Evolutionary conservation across 1,139 yeast genomes (phyloP).

Genomic region (Sugiyamaella xylanicola): DNA sequence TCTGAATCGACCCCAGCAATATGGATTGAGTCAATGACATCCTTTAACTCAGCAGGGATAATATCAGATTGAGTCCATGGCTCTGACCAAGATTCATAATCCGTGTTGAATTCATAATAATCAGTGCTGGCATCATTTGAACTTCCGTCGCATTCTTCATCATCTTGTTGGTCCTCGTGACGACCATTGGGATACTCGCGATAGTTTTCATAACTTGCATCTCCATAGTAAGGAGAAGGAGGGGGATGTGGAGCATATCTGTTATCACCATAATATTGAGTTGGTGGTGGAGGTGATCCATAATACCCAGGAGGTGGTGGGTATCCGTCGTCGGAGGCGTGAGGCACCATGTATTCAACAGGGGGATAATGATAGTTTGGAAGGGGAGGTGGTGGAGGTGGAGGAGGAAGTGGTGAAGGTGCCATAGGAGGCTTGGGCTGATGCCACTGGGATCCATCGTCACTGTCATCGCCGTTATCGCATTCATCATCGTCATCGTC

Average conservation of each 20-base stretch:
- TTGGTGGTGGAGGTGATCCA: slow-evolving; percentile 3
- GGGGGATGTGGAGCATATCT: slow-evolving; percentile 13
- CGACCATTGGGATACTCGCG: slow-evolving; percentile 2
- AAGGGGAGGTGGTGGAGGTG: slow-evolving; percentile 11
- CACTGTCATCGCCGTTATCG: slow-evolving; percentile 39
- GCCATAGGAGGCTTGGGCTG: slow-evolving; percentile 4
- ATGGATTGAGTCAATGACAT: background rate
- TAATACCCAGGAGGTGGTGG: slow-evolving; percentile 5
- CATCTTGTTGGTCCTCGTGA: slow-evolving; percentile 18
- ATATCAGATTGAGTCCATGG: slow-evolving; percentile 11
- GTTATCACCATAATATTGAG: slow-evolving; percentile 5
- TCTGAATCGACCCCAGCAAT: slow-evolving; percentile 3
- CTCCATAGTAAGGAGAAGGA: slow-evolving; percentile 6
- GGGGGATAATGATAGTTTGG: slow-evolving; percentile 14
- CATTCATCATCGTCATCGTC: slow-evolving; percentile 37
- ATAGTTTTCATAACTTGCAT: slow-evolving; percentile 1
- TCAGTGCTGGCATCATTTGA: slow-evolving; percentile 5
- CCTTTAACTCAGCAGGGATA: background rate
- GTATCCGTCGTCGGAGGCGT: slow-evolving; percentile 3
- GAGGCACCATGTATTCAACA: slow-evolving; percentile 12
- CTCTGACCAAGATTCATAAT: slow-evolving; percentile 5
- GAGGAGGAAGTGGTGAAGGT: slow-evolving; percentile 10
- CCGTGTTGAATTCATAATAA: background rate
- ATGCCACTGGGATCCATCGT: slow-evolving; percentile 33
- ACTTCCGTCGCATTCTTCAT: slow-evolving; percentile 21